Base-by-base conservation (phyloP, 257 asterid genomes). In the Agastache rugosa region DNA sequence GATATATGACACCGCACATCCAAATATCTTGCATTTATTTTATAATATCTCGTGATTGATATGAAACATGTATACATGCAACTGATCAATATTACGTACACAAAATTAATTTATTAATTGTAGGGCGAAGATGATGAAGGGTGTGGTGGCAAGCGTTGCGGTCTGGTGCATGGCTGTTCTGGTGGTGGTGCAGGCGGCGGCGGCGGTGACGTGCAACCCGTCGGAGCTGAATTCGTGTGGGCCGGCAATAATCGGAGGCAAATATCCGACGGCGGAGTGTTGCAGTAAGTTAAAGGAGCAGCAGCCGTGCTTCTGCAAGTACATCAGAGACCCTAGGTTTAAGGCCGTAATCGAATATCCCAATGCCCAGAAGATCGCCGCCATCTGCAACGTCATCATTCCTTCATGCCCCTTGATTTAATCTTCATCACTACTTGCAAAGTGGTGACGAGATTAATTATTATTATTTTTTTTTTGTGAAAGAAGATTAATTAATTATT, bases 231-330 rank as follows among this genome's bases (percentile, higher is more conserved):
- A 8, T 6, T 31, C 80, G 2, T 74, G 80, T 45, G 0, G 12
- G 2, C 11, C 55, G 25, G 70, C 80, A 35, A 45, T 79, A 6
- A n/a, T 22, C 2, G 65, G 59, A 25, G 11, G 45, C 6, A 0
- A 35, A 48, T 0, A 58, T 8, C 87, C 87, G 6, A 66, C 85
- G 14, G 0, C 11, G 2, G 47, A 37, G 42, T 37, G 51, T 45
- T 45, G 51, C n/a, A 45, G 8, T 12, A 77, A 79, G 74, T 58
- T 84, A 20, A 76, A 59, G 71, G 86, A 76, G 31, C 84, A 82
- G 60, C 34, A 11, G 72, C 73, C 86, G 7, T 84, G 88, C 67
- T 48, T 66, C 58, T 84, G 88, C 55, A 31, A 9, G 14, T 82
- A 84, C 75, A 1, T 76, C 5, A 71, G 47, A 0, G 27, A 84